phyloP scores from a whole-genome alignment of 2,329 filamentous ascomycete genomes.

The Phoma sp. region DNA sequence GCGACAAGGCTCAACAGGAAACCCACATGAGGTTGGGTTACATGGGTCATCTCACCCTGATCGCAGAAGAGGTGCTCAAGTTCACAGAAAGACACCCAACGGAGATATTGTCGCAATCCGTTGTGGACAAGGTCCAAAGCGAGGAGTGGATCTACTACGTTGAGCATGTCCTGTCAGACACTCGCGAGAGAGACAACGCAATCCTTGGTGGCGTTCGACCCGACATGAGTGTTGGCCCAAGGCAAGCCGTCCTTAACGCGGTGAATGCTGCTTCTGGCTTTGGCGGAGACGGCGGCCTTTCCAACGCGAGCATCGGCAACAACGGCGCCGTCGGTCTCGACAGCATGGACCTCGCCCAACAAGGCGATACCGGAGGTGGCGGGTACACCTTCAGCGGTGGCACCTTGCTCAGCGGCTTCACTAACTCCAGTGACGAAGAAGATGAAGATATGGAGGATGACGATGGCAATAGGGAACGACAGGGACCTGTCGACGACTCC shows the following conservation, averaged over 20 bases:
- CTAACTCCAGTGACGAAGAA: slow-evolving; percentile 93
- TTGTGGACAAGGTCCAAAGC: slow-evolving; percentile 88
- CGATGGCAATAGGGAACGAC: slow-evolving; percentile 69
- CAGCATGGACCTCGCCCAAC: slow-evolving; percentile 70
- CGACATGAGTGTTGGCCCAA: slow-evolving; percentile 83
- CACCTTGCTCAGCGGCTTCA: slow-evolving; percentile 86
- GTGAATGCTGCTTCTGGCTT: slow-evolving; percentile 65
- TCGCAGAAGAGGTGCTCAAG: slow-evolving; percentile 98
- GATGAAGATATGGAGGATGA: slow-evolving; percentile 92
- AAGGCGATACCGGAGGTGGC: slow-evolving; percentile 72
- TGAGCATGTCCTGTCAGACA: slow-evolving; percentile 90
- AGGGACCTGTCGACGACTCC: slow-evolving; percentile 59
- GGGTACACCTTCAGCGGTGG: slow-evolving; percentile 78
- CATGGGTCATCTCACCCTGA: slow-evolving; percentile 97
- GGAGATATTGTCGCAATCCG: slow-evolving; percentile 81
- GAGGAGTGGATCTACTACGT: slow-evolving; percentile 94
- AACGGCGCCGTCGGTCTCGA: slow-evolving; percentile 61
- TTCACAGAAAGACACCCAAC: slow-evolving; percentile 94
- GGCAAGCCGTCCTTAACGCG: slow-evolving; percentile 70
- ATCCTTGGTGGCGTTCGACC: slow-evolving; percentile 94
- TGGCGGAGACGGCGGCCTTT: slow-evolving; percentile 61
- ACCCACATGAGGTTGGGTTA: slow-evolving; percentile 93
- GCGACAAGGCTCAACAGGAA: slow-evolving; percentile 82
- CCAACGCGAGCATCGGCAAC: slow-evolving; percentile 81
- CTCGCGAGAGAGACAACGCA: slow-evolving; percentile 95